A percentile compares a stretch with the other conserved stretches of the same genome.
Conservation (phyloP, 345 rosid genomes). For the Leavenworthia alabamica region DNA sequence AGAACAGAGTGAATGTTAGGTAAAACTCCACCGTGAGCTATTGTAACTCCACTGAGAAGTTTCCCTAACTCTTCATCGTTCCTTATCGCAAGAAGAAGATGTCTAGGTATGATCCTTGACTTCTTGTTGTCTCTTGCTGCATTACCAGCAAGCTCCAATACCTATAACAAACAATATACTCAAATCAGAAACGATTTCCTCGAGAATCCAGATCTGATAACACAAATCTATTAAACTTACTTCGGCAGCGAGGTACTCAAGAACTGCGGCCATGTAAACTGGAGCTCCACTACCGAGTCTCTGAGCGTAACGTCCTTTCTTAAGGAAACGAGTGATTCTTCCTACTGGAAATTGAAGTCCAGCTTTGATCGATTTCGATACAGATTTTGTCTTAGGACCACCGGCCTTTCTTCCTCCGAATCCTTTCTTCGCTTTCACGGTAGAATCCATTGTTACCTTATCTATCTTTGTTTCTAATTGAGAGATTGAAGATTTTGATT, state of each 20-base stretch:
- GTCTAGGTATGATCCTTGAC: slow-evolving; percentile 65
- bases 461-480: background rate
- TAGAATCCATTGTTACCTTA: slow-evolving; percentile 38
- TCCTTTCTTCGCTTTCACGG: slow-evolving; percentile 61
- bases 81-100: slow-evolving; percentile 62
- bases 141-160: slow-evolving; percentile 71
- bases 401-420: slow-evolving; percentile 80
- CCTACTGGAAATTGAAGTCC: slow-evolving; percentile 87
- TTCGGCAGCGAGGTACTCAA: slow-evolving; percentile 83
- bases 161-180: slow-evolving; percentile 25
- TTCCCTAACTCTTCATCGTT: slow-evolving; percentile 76
- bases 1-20: slow-evolving; percentile 71
- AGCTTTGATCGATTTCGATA: slow-evolving; percentile 66
- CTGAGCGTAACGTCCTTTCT: slow-evolving; percentile 66
- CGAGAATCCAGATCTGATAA: background rate
- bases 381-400: slow-evolving; percentile 67
- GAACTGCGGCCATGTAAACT: slow-evolving; percentile 80
- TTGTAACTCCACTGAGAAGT: slow-evolving; percentile 63
- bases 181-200: background rate
- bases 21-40: slow-evolving; percentile 73
- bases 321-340: slow-evolving; percentile 70
- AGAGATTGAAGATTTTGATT: background rate
- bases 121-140: slow-evolving; percentile 82
- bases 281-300: slow-evolving; percentile 84
- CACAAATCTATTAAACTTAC: slow-evolving; percentile 14